Evolutionary conservation across 306 rosid species (phyloP).

Genomic region (Cicer pinnatifidum): DNA sequence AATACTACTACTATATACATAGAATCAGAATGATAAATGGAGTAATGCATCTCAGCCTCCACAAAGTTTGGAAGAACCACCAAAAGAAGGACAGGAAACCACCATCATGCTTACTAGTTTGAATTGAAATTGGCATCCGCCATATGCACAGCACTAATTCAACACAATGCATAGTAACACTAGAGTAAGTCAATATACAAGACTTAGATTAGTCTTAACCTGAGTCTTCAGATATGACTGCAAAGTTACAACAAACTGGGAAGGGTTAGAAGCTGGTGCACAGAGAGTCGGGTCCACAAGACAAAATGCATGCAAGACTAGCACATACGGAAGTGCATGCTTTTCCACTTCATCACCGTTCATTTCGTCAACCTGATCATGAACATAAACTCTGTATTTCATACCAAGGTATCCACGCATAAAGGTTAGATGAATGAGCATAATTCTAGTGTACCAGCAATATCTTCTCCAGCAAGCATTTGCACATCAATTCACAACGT

Average conservation of each 20-base stretch:
- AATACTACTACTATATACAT: neutral
- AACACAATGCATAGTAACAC: constrained; percentile 31
- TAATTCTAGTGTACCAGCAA: constrained; percentile 66
- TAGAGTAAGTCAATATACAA: constrained; percentile 32
- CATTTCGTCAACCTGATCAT: constrained; percentile 83
- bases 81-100: constrained; percentile 30
- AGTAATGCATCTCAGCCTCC: constrained; percentile 6
- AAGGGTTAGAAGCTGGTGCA: constrained; percentile 90
- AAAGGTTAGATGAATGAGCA: constrained; percentile 29
- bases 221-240: constrained; percentile 95
- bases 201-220: constrained; percentile 53
- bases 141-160: constrained; percentile 6
- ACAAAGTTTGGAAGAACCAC: constrained; percentile 31
- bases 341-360: constrained; percentile 71
- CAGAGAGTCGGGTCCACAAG: constrained; percentile 91
- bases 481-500: constrained; percentile 98
- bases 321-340: constrained; percentile 83
- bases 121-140: neutral
- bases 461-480: constrained; percentile 91
- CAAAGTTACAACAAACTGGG: constrained; percentile 95
- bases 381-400: constrained; percentile 30
- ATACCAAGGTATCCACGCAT: constrained; percentile 29
- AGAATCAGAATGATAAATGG: neutral
- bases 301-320: constrained; percentile 90
- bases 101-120: constrained; percentile 19